Conservation (phyloP, 2,329 filamentous ascomycete species). For the Dactylellina sp. region DNA sequence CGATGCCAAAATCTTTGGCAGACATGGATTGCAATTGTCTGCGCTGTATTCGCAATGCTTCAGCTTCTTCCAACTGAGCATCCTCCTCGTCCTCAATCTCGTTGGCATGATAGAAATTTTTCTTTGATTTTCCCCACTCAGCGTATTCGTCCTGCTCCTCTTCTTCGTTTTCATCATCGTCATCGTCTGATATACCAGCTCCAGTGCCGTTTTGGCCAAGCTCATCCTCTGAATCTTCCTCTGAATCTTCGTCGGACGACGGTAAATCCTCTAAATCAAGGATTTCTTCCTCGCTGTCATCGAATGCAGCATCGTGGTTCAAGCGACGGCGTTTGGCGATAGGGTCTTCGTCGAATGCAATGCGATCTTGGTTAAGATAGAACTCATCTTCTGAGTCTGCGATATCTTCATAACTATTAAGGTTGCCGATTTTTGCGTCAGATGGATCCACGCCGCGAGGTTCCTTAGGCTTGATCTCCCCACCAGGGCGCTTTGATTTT, state of each 20-base stretch:
- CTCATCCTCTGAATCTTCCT: constrained; percentile 64
- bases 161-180: constrained; percentile 69
- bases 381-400: constrained; percentile 96
- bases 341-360: constrained; percentile 84
- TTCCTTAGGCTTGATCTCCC: constrained; percentile 64
- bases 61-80: constrained; percentile 89
- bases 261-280: constrained; percentile 58
- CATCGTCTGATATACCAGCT: constrained; percentile 42
- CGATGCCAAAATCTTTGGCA: constrained; percentile 92
- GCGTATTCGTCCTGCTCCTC: constrained; percentile 71
- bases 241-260: constrained; percentile 58
- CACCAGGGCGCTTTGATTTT: constrained; percentile 75
- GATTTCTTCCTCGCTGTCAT: constrained; percentile 58
- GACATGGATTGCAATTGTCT: constrained; percentile 91
- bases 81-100: constrained; percentile 76
- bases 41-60: constrained; percentile 87
- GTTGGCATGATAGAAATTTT: constrained; percentile 94
- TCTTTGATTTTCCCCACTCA: constrained; percentile 87
- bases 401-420: constrained; percentile 73
- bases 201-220: constrained; percentile 64
- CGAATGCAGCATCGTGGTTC: constrained; percentile 62
- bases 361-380: constrained; percentile 84
- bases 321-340: constrained; percentile 79
- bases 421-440: constrained; percentile 72
- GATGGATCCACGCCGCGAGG: constrained; percentile 70